phyloP scores from a whole-genome alignment of 176 grass and related monocot species.

The Oryza brachyantha region DNA sequence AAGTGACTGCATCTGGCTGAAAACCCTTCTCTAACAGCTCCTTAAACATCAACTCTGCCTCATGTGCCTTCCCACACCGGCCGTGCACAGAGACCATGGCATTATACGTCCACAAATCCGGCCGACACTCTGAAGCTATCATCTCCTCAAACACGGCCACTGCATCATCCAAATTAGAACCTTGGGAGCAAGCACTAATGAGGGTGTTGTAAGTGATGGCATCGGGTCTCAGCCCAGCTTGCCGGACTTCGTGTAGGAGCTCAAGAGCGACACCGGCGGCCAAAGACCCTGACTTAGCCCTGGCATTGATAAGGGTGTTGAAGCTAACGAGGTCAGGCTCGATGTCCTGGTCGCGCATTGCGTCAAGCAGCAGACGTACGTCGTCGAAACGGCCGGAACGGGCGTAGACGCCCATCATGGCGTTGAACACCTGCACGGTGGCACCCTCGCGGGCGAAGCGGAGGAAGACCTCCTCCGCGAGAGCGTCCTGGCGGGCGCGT shows the following conservation, averaged over 20 bases:
- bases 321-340: slow-evolving; percentile 95
- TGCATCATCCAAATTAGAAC: slow-evolving; percentile 69
- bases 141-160: slow-evolving; percentile 71
- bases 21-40: slow-evolving; percentile 77
- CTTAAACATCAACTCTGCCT: slow-evolving; percentile 58
- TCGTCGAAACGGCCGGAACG: slow-evolving; percentile 61
- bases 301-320: slow-evolving; percentile 90
- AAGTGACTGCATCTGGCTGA: slow-evolving; percentile 72
- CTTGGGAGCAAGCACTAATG: slow-evolving; percentile 68
- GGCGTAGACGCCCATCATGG: slow-evolving; percentile 93
- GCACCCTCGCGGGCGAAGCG: slow-evolving; percentile 49
- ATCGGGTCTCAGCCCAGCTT: slow-evolving; percentile 75
- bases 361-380: slow-evolving; percentile 56
- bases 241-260: slow-evolving; percentile 61
- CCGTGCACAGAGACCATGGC: slow-evolving; percentile 76
- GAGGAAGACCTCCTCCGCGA: slow-evolving; percentile 73
- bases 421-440: slow-evolving; percentile 84
- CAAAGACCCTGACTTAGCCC: slow-evolving; percentile 63
- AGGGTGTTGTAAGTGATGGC: slow-evolving; percentile 93
- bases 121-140: slow-evolving; percentile 58
- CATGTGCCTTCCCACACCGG: slow-evolving; percentile 51
- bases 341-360: slow-evolving; percentile 65
- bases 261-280: slow-evolving; percentile 53
- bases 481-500: slow-evolving; percentile 62
- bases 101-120: slow-evolving; percentile 94